Evolutionary conservation across 2,329 filamentous ascomycete genomes (phyloP), one percentile per base, ranked within the genome.

Genomic region (Teratosphaeria pseudoeucalypti): DNA sequence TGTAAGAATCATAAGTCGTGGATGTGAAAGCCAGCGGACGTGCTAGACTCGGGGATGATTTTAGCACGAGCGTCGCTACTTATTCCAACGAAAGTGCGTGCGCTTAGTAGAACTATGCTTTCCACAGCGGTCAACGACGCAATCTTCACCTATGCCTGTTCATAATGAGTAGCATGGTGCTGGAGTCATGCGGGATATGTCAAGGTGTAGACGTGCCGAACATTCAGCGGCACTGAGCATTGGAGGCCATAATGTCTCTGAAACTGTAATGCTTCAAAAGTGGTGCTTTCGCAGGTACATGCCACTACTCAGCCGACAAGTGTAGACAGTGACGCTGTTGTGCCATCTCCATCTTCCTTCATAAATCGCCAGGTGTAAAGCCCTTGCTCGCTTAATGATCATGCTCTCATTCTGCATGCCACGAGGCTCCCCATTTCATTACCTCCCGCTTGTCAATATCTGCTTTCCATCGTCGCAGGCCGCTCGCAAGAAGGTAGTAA

Each of bases 401-500:
- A 54, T 54, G 43, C 43, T 23, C 43, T 54, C 26, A 9, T 34
- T 59, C 57, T 53, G 26, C 23, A 52, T 10, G 3, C 54, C 29
- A 32, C 29, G 29, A 34, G 6, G 10, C 6, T 32, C 6, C 14
- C 43, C n/a, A 14, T 26, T 19, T 23, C 43, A 23, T 49, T 16
- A 23, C 26, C 12, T 19, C 12, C 14, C 3, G 52, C 52, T 29
- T 19, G 52, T n/a, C 12, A 16, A 1, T 26, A 2, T 34, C 52
- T 54, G 27, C 52, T 10, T 11, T 34, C 23, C 26, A 14, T 32
- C 52, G 3, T 54, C 27, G 26, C 43, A 29, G 27, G 34, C n/a
- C 54, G 54, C 29, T 49, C 29, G 16, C 26, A 11, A 16, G 23
- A 58, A 37, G 62, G 43, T 56, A 23, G 58, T 55, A 58, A 65